These are phyloP conservation scores for Ambrosia trifida DNA, from an alignment of 129 eudicot genomes.

Conservation along the genomic window DNA sequence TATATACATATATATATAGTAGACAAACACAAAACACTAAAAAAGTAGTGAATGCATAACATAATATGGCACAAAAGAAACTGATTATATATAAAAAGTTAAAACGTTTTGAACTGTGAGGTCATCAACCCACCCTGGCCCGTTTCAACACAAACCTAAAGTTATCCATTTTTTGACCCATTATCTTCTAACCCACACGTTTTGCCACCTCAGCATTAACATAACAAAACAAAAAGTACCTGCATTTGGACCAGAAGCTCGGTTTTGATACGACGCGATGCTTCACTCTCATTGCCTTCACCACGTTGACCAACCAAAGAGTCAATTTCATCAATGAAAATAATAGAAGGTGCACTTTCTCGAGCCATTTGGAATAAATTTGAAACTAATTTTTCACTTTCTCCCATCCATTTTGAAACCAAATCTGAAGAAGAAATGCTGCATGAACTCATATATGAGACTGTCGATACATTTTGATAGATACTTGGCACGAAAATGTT, in stretches of 20 bases:
- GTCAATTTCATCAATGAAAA: slow-evolving; percentile 70
- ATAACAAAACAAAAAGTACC: slow-evolving; percentile 34
- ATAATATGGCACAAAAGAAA: too few species aligned
- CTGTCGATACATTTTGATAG: not conserved
- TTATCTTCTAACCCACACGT: not conserved
- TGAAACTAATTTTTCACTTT: slow-evolving; percentile 70
- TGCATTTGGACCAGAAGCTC: slow-evolving; percentile 84
- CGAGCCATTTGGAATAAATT: slow-evolving; percentile 77
- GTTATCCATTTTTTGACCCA: not conserved
- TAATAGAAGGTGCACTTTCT: slow-evolving; percentile 69
- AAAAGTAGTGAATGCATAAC: too few species aligned
- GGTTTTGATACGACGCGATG: slow-evolving; percentile 74
- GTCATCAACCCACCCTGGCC: too few species aligned
- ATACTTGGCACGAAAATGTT: slow-evolving; percentile 1
- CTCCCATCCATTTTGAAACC: slow-evolving; percentile 83
- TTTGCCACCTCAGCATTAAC: slow-evolving; percentile 9
- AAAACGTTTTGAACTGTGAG: too few species aligned
- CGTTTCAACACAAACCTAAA: not conserved
- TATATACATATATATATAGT: too few species aligned
- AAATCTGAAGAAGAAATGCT: slow-evolving; percentile 69
- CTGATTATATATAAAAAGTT: not conserved
- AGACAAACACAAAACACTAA: too few species aligned
- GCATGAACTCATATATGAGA: slow-evolving; percentile 29
- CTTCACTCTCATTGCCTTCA: slow-evolving; percentile 78
- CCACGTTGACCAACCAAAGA: slow-evolving; percentile 74